phyloP scores from a whole-genome alignment of 805 yeast species.

The Citeromyces nyonsensis region DNA sequence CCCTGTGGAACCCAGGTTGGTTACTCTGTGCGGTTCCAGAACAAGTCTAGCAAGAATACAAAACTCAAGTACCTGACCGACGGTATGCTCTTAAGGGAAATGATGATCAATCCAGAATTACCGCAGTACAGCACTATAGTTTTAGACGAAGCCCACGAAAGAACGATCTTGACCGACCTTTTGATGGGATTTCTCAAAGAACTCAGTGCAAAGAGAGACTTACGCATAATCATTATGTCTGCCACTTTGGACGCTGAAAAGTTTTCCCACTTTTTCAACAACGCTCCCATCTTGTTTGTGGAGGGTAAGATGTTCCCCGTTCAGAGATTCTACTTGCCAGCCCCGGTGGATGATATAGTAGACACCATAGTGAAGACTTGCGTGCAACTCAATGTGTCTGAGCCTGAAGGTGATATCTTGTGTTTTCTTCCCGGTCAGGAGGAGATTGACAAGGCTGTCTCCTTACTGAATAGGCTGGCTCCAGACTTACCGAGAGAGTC shows the following conservation, averaged over 20 bases:
- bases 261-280: constrained; percentile 62
- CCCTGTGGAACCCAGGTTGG: constrained; percentile 74
- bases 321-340: constrained; percentile 46
- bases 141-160: constrained; percentile 95
- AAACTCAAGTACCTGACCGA: constrained; percentile 80
- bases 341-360: constrained; percentile 67
- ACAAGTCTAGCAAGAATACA: constrained; percentile 41
- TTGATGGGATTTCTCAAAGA: constrained; percentile 78
- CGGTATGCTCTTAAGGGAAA: constrained; percentile 91
- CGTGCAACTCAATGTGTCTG: constrained; percentile 65
- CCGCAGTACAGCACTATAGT: constrained; percentile 59
- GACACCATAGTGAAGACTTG: constrained; percentile 64
- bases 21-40: constrained; percentile 84
- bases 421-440: constrained; percentile 95
- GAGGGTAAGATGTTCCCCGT: constrained; percentile 89
- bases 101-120: constrained; percentile 59
- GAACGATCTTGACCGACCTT: constrained; percentile 84
- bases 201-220: constrained; percentile 29
- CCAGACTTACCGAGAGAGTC: constrained; percentile 59
- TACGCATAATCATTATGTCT: constrained; percentile 79
- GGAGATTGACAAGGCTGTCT: constrained; percentile 80
- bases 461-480: constrained; percentile 40
- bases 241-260: constrained; percentile 91
- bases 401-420: constrained; percentile 79
- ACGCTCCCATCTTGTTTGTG: constrained; percentile 73